phyloP scores from a whole-genome alignment of 2,329 filamentous ascomycete genomes.

The Sporothrix protearum region DNA sequence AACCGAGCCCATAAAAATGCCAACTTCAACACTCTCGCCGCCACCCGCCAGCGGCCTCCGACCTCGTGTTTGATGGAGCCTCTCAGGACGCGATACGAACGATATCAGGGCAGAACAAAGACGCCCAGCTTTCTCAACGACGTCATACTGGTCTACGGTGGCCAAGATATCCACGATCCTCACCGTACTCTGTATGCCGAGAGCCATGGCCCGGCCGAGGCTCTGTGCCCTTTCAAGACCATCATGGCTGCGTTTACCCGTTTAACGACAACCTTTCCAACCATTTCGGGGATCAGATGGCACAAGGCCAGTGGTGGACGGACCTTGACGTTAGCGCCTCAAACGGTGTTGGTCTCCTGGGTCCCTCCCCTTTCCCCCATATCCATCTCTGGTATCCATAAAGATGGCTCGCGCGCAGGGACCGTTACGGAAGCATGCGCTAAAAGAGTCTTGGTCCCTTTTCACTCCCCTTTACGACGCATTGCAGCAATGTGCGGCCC shows the following conservation, averaged over 20 bases:
- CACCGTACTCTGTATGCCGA: neutral
- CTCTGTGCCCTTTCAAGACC: neutral
- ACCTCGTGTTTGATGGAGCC: conserved; percentile 3
- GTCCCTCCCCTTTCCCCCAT: neutral
- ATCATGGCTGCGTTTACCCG: neutral
- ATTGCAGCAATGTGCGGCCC: neutral
- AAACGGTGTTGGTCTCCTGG: neutral
- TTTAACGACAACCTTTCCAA: neutral
- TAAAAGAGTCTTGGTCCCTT: neutral
- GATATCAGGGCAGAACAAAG: neutral
- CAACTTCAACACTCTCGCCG: conserved; percentile 1
- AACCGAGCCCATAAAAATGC: neutral
- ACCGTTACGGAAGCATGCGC: conserved; percentile 4
- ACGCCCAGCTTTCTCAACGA: neutral
- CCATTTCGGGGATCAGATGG: neutral
- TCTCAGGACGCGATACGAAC: neutral
- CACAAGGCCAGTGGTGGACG: neutral
- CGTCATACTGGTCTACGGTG: neutral
- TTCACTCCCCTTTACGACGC: neutral
- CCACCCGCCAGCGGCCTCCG: conserved; percentile 3
- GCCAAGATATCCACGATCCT: neutral
- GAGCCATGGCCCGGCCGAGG: neutral
- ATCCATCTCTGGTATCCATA: neutral
- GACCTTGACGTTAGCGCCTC: neutral
- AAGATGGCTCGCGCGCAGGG: neutral